Evolutionary conservation across 2,329 filamentous ascomycete genomes (phyloP).

Genomic region (Aspergillus transmontanensis): DNA sequence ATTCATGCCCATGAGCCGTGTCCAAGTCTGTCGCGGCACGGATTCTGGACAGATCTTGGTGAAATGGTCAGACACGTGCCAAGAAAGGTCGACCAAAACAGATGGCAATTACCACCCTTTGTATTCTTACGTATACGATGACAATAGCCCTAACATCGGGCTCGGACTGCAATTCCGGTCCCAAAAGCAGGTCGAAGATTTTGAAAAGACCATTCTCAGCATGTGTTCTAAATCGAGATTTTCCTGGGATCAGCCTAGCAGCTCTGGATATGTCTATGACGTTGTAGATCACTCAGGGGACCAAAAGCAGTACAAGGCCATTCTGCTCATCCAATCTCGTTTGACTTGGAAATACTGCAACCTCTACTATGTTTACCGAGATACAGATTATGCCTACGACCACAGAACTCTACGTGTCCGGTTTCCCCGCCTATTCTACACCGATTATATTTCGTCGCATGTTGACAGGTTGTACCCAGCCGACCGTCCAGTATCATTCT

Average conservation of each 20-base stretch:
- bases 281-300: slow-evolving; percentile 28
- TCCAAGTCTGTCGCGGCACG: slow-evolving; percentile 29
- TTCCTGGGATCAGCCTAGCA: slow-evolving; percentile 26
- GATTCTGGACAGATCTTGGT: slow-evolving; percentile 26
- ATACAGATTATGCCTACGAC: slow-evolving; percentile 31
- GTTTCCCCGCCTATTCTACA: slow-evolving; percentile 29
- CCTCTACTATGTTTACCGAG: slow-evolving; percentile 33
- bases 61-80: slow-evolving; percentile 36
- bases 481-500: slow-evolving; percentile 28
- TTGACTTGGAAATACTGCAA: slow-evolving; percentile 29
- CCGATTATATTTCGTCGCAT: slow-evolving; percentile 35
- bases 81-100: slow-evolving; percentile 28
- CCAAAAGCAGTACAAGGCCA: slow-evolving; percentile 35
- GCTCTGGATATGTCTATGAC: slow-evolving; percentile 30
- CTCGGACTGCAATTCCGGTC: slow-evolving; percentile 28
- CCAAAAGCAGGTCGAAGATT: slow-evolving; percentile 25
- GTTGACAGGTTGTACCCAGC: slow-evolving; percentile 32
- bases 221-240: slow-evolving; percentile 26
- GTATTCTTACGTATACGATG: slow-evolving; percentile 34
- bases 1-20: slow-evolving; percentile 33
- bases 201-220: slow-evolving; percentile 30
- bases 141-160: slow-evolving; percentile 32
- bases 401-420: slow-evolving; percentile 26
- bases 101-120: slow-evolving; percentile 34
- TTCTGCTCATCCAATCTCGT: slow-evolving; percentile 24